Conservation (phyloP, 2,329 filamentous ascomycete genomes). For the Hymenoscyphus linearis region DNA sequence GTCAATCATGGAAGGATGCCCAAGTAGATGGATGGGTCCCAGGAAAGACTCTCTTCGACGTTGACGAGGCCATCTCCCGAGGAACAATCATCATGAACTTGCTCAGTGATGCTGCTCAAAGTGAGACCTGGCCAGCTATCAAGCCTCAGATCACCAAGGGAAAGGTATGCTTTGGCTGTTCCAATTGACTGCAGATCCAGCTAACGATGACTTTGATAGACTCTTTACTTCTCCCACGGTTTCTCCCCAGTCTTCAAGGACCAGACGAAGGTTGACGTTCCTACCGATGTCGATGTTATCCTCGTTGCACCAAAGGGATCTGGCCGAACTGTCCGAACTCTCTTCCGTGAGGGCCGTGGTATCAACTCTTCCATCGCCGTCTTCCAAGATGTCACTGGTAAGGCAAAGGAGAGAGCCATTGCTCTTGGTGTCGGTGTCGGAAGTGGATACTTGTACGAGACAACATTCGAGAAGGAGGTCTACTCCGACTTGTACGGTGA, state of each 20-base stretch:
- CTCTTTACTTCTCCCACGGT: slow-evolving; percentile 99
- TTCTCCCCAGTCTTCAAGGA: slow-evolving; percentile 99
- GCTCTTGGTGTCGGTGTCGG: slow-evolving; percentile 96
- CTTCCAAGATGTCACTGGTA: slow-evolving; percentile 96
- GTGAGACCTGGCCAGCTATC: slow-evolving; percentile 96
- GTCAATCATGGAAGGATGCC: slow-evolving; percentile 97
- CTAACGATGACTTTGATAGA: slow-evolving; percentile 46
- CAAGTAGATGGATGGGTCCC: slow-evolving; percentile 95
- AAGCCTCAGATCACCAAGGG: slow-evolving; percentile 98
- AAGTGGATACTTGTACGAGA: slow-evolving; percentile 99
- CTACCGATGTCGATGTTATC: slow-evolving; percentile 95
- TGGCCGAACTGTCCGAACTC: slow-evolving; percentile 94
- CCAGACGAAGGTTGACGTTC: slow-evolving; percentile 97
- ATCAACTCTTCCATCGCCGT: slow-evolving; percentile 99
- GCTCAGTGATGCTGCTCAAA: slow-evolving; percentile 94
- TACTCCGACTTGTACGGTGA: slow-evolving; percentile 99
- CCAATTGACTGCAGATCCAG: slow-evolving; percentile 1
- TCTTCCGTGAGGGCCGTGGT: slow-evolving; percentile 98
- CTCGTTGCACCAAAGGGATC: slow-evolving; percentile 99
- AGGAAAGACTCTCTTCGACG: slow-evolving; percentile 98
- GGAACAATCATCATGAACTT: slow-evolving; percentile 99
- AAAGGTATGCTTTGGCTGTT: slow-evolving; percentile 58
- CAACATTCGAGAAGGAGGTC: slow-evolving; percentile 99
- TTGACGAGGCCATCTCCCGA: slow-evolving; percentile 90
- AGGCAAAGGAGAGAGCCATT: slow-evolving; percentile 96